Base-by-base conservation (phyloP, 2,329 filamentous ascomycete genomes). In the Diaporthe sp. region DNA sequence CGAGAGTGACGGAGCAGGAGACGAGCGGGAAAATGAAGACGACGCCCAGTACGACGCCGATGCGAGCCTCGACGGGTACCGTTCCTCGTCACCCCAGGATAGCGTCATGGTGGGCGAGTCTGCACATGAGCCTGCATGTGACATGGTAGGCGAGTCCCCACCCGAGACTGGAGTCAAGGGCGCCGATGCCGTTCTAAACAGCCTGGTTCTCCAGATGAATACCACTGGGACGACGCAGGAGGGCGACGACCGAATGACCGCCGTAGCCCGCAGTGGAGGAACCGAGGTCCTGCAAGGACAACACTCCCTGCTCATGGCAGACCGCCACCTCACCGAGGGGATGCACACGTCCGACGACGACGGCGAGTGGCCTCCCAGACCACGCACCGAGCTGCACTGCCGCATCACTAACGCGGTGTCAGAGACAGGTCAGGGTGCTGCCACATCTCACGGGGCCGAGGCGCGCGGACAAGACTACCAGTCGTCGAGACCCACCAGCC, bases 21-120 rank as follows among this genome's bases (percentile, higher is more conserved):
- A 74, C 15, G 44, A 62, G 17, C 4, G 34, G 10, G 34, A 51
- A 7, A 8, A 15, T 5, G 73, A 62, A 22, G 1, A 51, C 1
- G 39, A 13, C 2, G 12, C 5, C 2, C 19, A 25, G 6, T 13
- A 25, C 25, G 25, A 55, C 17, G 28, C 17, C 3, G 37, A 37
- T 10, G 25, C 19, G 2, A 65, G 28, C 42, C 22, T 28, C 15
- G 49, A 55, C 34, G 65, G 34, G 13, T 7, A 37, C 25, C 37
- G 25, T 15, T 51, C n/a, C 4, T 22, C 22, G 2, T 39, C n/a
- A 39, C 37, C 37, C 10, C 22, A 53, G 42, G 53, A n/a, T 10
- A n/a, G n/a, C 25, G 42, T 57, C 28, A 57, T 55, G n/a, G 51
- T 65, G 3, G 58, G 58, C 28, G 71, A 65, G 51, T 55, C 71